Conservation (phyloP, 2,329 filamentous ascomycete genomes). For the Colletotrichum coccodes region DNA sequence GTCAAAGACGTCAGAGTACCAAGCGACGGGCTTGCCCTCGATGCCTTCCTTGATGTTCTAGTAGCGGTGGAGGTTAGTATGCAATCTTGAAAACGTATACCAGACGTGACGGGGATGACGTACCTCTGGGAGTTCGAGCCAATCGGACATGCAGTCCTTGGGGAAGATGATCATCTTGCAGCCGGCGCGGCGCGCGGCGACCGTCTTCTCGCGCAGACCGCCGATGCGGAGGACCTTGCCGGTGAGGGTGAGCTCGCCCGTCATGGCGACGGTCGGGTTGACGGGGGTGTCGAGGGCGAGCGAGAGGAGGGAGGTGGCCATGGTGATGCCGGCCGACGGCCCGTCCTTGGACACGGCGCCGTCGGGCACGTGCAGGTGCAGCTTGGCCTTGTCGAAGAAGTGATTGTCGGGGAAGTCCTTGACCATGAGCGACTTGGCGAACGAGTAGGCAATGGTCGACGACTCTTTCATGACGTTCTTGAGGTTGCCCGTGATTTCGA, state of each 20-base stretch:
- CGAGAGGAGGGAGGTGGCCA: conserved; percentile 93
- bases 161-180: conserved; percentile 96
- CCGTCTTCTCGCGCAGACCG: conserved; percentile 94
- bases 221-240: conserved; percentile 97
- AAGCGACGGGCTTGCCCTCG: conserved; percentile 88
- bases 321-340: conserved; percentile 93
- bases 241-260: conserved; percentile 94
- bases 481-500: conserved; percentile 94
- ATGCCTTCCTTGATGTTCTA: conserved; percentile 99
- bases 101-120: conserved; percentile 47
- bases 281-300: conserved; percentile 83
- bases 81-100: neutral
- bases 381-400: conserved; percentile 95
- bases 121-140: conserved; percentile 96
- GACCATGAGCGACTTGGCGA: conserved; percentile 89
- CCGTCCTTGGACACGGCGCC: conserved; percentile 96
- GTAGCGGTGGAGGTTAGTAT: conserved; percentile 18
- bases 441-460: conserved; percentile 93
- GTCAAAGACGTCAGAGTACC: conserved; percentile 95
- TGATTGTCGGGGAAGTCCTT: conserved; percentile 87
- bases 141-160: conserved; percentile 94
- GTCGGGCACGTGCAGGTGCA: conserved; percentile 97
- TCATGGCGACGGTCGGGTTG: conserved; percentile 94
- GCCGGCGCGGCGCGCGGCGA: conserved; percentile 90
- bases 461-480: conserved; percentile 99